These are phyloP conservation scores for Mycena amicta DNA, from an alignment of 768 basidiomycete genomes.

Conservation along the genomic window DNA sequence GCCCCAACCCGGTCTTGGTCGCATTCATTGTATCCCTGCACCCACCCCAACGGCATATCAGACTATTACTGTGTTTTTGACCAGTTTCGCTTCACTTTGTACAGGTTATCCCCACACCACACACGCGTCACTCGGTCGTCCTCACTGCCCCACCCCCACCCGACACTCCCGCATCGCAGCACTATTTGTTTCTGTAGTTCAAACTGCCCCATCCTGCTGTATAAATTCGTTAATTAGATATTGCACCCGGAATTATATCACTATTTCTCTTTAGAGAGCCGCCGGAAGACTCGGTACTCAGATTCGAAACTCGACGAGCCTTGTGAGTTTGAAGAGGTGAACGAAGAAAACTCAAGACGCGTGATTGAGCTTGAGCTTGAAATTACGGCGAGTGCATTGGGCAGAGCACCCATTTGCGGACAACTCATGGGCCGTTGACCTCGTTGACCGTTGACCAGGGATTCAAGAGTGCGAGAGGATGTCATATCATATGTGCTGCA, in stretches of 20 bases:
- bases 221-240: constrained; percentile 51
- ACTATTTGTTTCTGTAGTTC: constrained; percentile 75
- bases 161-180: constrained; percentile 36
- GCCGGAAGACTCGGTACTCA: no score
- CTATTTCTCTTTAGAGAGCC: constrained; percentile 12
- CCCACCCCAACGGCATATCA: constrained; percentile 32
- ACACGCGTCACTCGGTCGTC: constrained; percentile 54
- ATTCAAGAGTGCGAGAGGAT: constrained; percentile 14
- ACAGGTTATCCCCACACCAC: constrained; percentile 56
- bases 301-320: no score
- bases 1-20: constrained; percentile 56
- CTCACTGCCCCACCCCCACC: constrained; percentile 38
- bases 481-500: constrained; percentile 23
- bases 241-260: constrained; percentile 28
- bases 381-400: no score
- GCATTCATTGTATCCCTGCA: not conserved
- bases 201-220: constrained; percentile 48
- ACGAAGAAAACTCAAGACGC: no score
- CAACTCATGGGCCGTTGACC: no score
- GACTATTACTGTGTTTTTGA: constrained; percentile 49
- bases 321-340: no score
- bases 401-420: no score
- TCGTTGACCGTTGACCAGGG: not conserved
- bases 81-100: constrained; percentile 51
- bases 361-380: no score